These are phyloP conservation scores for Paraurostyla sp. DNA, from an alignment of 73 alveolate species.

Conservation along the genomic window DNA sequence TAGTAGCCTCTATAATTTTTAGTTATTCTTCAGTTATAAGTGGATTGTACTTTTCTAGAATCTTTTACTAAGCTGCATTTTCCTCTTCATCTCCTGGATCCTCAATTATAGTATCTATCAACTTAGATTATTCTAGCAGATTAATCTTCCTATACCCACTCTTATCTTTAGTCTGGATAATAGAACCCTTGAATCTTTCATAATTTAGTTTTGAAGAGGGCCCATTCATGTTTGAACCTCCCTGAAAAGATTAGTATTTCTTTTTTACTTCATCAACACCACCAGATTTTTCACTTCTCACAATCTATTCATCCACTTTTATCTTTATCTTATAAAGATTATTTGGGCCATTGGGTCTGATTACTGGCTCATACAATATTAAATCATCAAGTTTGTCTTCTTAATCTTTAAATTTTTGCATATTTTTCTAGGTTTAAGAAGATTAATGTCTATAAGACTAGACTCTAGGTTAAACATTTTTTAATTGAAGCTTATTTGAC, in stretches of 20 bases:
- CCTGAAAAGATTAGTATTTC: neutral
- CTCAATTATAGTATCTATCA: neutral
- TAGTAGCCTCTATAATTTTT: conserved; percentile 27
- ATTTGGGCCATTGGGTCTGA: neutral
- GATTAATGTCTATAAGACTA: neutral
- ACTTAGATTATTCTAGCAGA: neutral
- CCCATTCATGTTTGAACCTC: conserved; percentile 16
- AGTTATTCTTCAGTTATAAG: conserved; percentile 10
- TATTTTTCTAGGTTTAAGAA: neutral
- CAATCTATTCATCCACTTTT: neutral
- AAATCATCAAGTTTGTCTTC: conserved; percentile 24
- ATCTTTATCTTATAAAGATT: conserved; percentile 11
- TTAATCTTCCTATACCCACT: conserved; percentile 21
- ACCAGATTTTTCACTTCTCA: neutral
- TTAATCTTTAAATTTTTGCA: neutral
- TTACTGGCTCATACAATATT: neutral
- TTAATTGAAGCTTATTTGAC: no score
- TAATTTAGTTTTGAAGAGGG: conserved; percentile 22
- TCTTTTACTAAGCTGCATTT: neutral
- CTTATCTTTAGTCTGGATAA: neutral
- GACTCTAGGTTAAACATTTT: conserved; percentile 7
- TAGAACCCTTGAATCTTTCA: neutral
- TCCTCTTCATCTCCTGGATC: neutral
- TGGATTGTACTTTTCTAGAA: conserved; percentile 37
- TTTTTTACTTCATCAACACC: conserved; percentile 32